A percentile compares a stretch with the other conserved stretches of the same genome.
phyloP scores from a whole-genome alignment of 345 rosid species.

The Heritiera fomes region DNA sequence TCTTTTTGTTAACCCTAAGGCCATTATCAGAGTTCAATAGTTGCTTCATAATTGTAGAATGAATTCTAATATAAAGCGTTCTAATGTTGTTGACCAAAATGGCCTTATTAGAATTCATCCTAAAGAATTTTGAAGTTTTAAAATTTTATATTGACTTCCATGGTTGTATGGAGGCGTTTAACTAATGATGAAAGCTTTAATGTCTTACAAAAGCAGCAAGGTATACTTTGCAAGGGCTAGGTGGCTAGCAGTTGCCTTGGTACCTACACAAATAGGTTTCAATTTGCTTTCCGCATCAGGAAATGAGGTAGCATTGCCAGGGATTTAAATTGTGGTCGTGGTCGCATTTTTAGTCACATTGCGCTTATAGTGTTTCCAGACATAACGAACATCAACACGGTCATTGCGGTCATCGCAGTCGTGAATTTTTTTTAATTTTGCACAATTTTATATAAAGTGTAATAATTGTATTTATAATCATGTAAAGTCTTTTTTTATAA shows the following conservation, averaged over 20 bases:
- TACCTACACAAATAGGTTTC: slow-evolving; percentile 74
- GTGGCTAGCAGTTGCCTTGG: slow-evolving; percentile 67
- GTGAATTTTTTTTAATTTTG: no score
- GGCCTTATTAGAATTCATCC: neutral
- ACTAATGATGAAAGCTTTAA: slow-evolving; percentile 18
- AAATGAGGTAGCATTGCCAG: slow-evolving; percentile 38
- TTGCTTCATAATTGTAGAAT: neutral
- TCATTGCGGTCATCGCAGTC: no score
- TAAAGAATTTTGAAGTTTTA: neutral
- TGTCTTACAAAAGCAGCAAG: slow-evolving; percentile 57
- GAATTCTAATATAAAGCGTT: neutral
- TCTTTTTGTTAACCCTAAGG: neutral
- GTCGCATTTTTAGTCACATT: no score
- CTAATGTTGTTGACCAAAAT: neutral
- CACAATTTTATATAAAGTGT: no score
- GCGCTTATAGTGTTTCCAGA: no score
- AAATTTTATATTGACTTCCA: neutral
- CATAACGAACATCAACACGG: no score
- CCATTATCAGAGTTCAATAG: neutral
- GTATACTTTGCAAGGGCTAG: slow-evolving; percentile 72
- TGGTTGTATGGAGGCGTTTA: neutral
- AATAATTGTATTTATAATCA: no score
- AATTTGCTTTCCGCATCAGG: slow-evolving; percentile 53
- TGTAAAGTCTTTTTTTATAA: no score
- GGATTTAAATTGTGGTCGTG: no score